Evolutionary conservation across 371 early-diverging fungal species (phyloP), one percentile per base, ranked within the genome.

Genomic region (Entomophthora muscae): DNA sequence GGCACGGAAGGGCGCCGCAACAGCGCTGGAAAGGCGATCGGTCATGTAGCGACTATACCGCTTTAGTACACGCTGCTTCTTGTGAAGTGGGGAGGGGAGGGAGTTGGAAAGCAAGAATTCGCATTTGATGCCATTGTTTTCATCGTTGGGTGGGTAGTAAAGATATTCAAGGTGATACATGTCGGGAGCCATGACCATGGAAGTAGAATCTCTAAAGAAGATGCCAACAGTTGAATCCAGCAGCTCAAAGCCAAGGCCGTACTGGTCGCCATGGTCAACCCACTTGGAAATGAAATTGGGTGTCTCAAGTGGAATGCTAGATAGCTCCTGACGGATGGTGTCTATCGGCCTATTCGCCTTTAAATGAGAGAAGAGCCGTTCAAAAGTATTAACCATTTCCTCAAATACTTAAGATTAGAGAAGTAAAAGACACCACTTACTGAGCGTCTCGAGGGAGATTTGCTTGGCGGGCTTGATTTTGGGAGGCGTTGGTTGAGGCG

Each of bases 221-320:
- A 90, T 83, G 22, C 94, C 95, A 30, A 72, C 70, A 10, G 81
- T 76, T 2, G 88, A 87, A 68, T 89, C 86, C 53, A 80, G 78
- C 63, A 93, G 73, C 51, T 83, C 82, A 70, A 91, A 95, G 0
- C 90, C 90, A 52, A 95, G 70, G 10, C 93, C 95, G 68, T 86
- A 89, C 66, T 86, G 84, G 63, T 76, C 73, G 21, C 81, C 78
- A 64, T 85, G 81, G 66, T 88, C 87, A 60, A 89, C 78, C 88
- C 89, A 87, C 75, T 85, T 86, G 60, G 78, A 75, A 61, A 90
- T 74, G 69, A 88, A 88, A 54, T 86, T 64, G 52, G 61, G 26
- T 66, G 70, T 72, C 67, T 69, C 57, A 28, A 22, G 29, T 28
- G 29, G 10, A 28, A 12, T 57, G n/a, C n/a, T n/a, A n/a, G n/a